Evolutionary conservation across 106 monocot species (phyloP), one percentile per base, ranked within the genome.

Genomic region (Gastrodia elata): DNA sequence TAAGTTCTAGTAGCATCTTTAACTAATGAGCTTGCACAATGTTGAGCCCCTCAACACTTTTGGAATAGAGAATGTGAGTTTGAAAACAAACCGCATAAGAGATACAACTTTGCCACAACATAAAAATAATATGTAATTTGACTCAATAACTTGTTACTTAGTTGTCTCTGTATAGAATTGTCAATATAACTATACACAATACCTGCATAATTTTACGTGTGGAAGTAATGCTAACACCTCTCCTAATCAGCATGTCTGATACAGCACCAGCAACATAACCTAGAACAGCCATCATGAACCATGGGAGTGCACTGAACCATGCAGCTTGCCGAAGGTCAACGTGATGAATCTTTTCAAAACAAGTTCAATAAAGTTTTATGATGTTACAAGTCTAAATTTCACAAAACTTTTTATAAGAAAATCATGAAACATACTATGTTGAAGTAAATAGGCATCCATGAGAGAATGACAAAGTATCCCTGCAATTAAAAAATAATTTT

Each of bases 371-470:
- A 9, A 57, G 1, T 7, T 2, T 52, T 49, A 24, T 8, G 37
- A 61, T 61, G 61, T 32, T 14, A 61, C 7, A 76, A 68, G 46
- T 46, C 68, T 3, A 48, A 56, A 26, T 68, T 61, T 61, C 38
- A 11, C 69, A n/a, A 37, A 39, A 38, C 34, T 69, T 25, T 26
- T 39, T 27, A 42, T 43, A 39, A 77, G 24, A 71, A 15, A 73
- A 69, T 14, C 8, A 38, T 11, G 74, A 52, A 75, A 72, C 82
- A 71, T 87, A 95, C 95, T 36, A 82, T 95, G 42, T 95, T 95
- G 78, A 95, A 95, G 77, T 95, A 95, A 16, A 91, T 68, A 27
- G 95, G 95, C 95, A 91, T 95, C 95, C 95, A 95, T 5, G 95
- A 89, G 74, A 95, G 95, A 52, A 91, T 91, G 22, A 95, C 89